Conservation (phyloP, 345 rosid species). For the Citrus maxima region DNA sequence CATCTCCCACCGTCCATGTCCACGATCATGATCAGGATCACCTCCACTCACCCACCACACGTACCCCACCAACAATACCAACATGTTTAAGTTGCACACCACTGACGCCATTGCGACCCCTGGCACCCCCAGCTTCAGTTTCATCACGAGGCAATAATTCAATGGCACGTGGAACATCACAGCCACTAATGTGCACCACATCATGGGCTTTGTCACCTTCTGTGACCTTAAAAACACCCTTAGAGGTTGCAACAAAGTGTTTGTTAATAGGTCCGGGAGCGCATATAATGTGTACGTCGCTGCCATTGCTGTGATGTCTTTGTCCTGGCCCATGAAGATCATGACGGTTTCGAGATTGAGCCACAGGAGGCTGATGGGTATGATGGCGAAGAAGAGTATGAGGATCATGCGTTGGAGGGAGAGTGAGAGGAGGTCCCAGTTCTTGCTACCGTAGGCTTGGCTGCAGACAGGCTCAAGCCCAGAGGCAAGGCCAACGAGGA, state of each 20-base stretch:
- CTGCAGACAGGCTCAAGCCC: constrained; percentile 98
- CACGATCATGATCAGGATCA: neutral
- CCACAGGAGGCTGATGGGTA: constrained; percentile 89
- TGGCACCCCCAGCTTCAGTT: constrained; percentile 62
- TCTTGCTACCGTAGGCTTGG: constrained; percentile 91
- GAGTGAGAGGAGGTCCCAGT: constrained; percentile 83
- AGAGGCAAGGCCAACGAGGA: constrained; percentile 84
- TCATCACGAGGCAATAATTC: constrained; percentile 62
- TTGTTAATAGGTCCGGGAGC: constrained; percentile 85
- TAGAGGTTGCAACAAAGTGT: constrained; percentile 83
- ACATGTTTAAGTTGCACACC: constrained; percentile 83
- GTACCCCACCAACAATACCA: constrained; percentile 68
- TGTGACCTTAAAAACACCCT: constrained; percentile 89
- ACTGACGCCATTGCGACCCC: constrained; percentile 97
- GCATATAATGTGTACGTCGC: constrained; percentile 82
- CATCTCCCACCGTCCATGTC: constrained; percentile 45
- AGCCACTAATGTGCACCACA: constrained; percentile 87
- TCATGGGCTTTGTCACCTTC: constrained; percentile 84
- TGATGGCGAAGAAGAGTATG: constrained; percentile 61
- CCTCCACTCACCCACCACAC: constrained; percentile 38
- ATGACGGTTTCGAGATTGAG: constrained; percentile 78
- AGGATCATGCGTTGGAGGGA: constrained; percentile 89
- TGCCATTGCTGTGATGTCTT: constrained; percentile 73
- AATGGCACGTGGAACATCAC: constrained; percentile 81
- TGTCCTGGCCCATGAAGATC: constrained; percentile 84